Percentiles rank a stretch among this genome's conserved stretches.
phyloP scores from a whole-genome alignment of 2,329 filamentous ascomycete species.

The Penicillium sp. region DNA sequence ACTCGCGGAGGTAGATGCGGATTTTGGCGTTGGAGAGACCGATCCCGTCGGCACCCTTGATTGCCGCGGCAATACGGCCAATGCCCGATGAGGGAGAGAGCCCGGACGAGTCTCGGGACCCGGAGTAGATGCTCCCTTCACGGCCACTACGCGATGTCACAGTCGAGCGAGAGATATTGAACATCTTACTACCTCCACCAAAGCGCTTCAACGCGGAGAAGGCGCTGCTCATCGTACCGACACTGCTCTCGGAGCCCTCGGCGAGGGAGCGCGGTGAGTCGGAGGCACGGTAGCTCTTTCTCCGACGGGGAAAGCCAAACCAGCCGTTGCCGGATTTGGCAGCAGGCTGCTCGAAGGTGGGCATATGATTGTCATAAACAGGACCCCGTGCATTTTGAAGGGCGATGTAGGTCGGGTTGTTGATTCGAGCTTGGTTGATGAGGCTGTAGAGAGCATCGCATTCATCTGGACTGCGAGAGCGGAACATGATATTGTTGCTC shows the following conservation, averaged over 20 bases:
- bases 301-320: slow-evolving; percentile 55
- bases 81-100: slow-evolving; percentile 61
- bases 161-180: slow-evolving; percentile 81
- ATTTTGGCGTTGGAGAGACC: slow-evolving; percentile 74
- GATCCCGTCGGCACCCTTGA: slow-evolving; percentile 62
- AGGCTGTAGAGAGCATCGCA: slow-evolving; percentile 81
- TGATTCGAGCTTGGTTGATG: slow-evolving; percentile 85
- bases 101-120: slow-evolving; percentile 50
- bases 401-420: slow-evolving; percentile 87
- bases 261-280: slow-evolving; percentile 58
- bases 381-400: slow-evolving; percentile 69
- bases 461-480: slow-evolving; percentile 73
- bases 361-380: slow-evolving; percentile 58
- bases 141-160: slow-evolving; percentile 61
- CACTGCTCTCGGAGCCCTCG: slow-evolving; percentile 71
- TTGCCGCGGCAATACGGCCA: slow-evolving; percentile 51
- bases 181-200: slow-evolving; percentile 69
- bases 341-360: slow-evolving; percentile 45
- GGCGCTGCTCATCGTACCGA: slow-evolving; percentile 74
- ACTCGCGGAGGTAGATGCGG: slow-evolving; percentile 77
- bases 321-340: slow-evolving; percentile 41
- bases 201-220: slow-evolving; percentile 78
- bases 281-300: slow-evolving; percentile 60
- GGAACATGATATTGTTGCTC: slow-evolving; percentile 86
- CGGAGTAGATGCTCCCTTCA: slow-evolving; percentile 61